Base-by-base conservation (phyloP, 2,329 filamentous ascomycete genomes). In the Trichoderma breve region DNA sequence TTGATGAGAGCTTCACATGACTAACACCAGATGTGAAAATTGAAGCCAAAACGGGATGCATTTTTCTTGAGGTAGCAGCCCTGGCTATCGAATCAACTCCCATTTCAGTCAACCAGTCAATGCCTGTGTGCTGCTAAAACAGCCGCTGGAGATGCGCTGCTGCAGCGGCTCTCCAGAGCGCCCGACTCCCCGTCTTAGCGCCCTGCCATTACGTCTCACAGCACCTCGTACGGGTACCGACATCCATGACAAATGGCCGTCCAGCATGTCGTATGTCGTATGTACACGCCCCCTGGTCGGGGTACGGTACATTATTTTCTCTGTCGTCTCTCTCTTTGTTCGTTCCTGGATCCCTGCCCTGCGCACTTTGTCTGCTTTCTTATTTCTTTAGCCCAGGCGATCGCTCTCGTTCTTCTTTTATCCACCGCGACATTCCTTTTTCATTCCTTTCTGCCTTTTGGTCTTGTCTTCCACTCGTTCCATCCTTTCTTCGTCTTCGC, bases 341-440 rank as follows among this genome's bases (percentile, higher is more conserved):
- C 14, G 28, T 62, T 51, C 36, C 57, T n/a, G 39, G 36, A 70
- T 70, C 66, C 66, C 66, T 70, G 66, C 12, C 36, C 21, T 58
- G 64, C 51, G 57, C 57, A 70, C 66, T 61, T 51, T 51, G 55
- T 69, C 39, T 62, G 55, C 47, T 53, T 68, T 70, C 66, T 70
- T 70, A 70, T 70, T 70, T 70, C 66, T 70, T 28, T 70, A 70
- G 66, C 36, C 57, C 66, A 70, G 66, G 51, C 66, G 66, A 70
- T 70, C 66, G 66, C 66, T 70, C 39, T 62, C 66, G 24, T 57
- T 58, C 55, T 61, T 51, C 39, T 14, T 53, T 62, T 70, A 70
- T 28, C 66, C 66, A 70, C 66, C 43, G 28, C 39, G n/a, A 61
- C 57, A 47, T 51, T 70, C 57, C 66, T 51, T 62, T 62, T 69